Base-by-base conservation (phyloP, 345 rosid species). In the Aegle marmelos region DNA sequence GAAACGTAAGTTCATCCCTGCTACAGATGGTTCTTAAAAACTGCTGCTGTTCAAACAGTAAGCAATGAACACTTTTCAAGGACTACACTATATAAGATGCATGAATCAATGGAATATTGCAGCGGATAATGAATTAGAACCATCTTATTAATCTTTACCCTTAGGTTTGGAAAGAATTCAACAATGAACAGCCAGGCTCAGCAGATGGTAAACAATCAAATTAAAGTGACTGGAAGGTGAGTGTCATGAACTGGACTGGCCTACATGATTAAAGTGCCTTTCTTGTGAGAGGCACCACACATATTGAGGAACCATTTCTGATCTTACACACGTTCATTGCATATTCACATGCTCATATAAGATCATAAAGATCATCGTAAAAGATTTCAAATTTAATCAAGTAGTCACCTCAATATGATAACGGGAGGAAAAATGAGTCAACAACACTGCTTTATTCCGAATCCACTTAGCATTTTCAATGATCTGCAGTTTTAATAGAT, bases 371-470 rank as follows among this genome's bases (percentile, higher is more conserved):
- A 21, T 50, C 25, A 53, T 78, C 50, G 63, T 25, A 70, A 22
- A 48, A 30, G 9, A 56, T 34, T 63, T 4, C 21, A 57, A 7
- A 41, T 85, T 80, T 69, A 77, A 58, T 70, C 76, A 17, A 78
- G 69, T 3, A 22, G 41, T 86, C 69, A 95, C 98, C 99, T 95
- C 99, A 30, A 93, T 9, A 53, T 76, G 87, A 87, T 95, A 93
- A 60, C 98, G 98, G 39, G 97, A 87, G 50, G 98, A 95, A 85
- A 95, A 95, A 84, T 93, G 98, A 53, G 98, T 95, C 83, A 95
- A 75, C 54, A 95, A 50, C 27, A 92, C 86, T 22, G 96, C 82
- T 84, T 91, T 90, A 82, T 81, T 95, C 75, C 98, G 86, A 60
- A 95, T 91, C 99, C 99, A 95, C 83, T 93, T 83, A 50, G 98